Base-by-base conservation (phyloP, 2,329 filamentous ascomycete genomes). In the Sporothrix sp. region DNA sequence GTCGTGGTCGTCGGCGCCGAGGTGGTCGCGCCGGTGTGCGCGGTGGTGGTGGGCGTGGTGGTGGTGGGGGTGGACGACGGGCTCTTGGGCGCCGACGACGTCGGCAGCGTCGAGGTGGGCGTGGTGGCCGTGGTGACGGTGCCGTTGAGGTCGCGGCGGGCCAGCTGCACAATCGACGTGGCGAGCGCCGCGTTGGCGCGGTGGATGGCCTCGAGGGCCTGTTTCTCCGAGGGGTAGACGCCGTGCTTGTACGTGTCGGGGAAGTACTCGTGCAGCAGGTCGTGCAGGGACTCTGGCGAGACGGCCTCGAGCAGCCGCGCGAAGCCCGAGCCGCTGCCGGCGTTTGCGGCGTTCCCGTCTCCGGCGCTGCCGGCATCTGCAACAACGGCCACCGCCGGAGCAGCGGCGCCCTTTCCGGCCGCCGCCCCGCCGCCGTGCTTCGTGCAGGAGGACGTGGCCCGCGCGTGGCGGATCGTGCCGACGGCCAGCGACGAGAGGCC, bases 221-320 rank as follows among this genome's bases (percentile, higher is more conserved):
- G 70, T 57, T 72, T 73, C 60, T 85, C 82, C 56, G 79, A 78
- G 56, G 77, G 73, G 63, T 82, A 85, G 51, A 86, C 74, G 52
- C 83, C 84, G 61, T 85, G 76, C 62, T 80, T 75, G 66, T 82
- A 87, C 60, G 78, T 77, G 43, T 74, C 72, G 40, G 78, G 75
- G 49, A 82, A 70, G 59, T 81, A 74, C 54, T 73, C 69, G 63
- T 85, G 81, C 28, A 89, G 71, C 48, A 85, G 76, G 42, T 76
- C 74, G 63, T 87, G 82, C 49, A 90, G 69, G 37, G 77, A 35
- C 44, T 60, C 58, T 32, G 57, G 50, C 42, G 57, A 58, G 21
- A 59, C 58, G 32, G 56, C 57, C 33, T 58, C 55, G 23, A 60
- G 52, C 20, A 58, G 54, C 40, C 55, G 53, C 2, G 54, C 28